Conservation (phyloP, 495 filamentous ascomycete genomes). For the Saxispiralis lemnorum region DNA sequence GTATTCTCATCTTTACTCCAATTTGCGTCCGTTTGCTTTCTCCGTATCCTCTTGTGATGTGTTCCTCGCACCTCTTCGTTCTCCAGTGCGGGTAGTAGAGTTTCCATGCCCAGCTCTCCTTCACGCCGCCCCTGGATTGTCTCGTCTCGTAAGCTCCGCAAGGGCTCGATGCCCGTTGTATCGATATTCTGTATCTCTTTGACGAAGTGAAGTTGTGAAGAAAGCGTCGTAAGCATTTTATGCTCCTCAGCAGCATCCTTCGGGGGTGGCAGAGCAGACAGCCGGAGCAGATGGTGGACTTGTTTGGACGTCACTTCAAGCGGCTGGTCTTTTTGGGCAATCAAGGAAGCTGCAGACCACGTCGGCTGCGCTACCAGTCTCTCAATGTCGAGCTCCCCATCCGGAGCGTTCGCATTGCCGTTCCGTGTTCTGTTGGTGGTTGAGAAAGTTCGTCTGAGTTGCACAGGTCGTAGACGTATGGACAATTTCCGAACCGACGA, state of each 20-base stretch:
- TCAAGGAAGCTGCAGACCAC: slow-evolving; percentile 73
- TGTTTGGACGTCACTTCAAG: slow-evolving; percentile 32
- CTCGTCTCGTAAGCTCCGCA: slow-evolving; percentile 71
- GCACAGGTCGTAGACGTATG: too few species aligned
- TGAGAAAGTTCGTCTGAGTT: too few species aligned
- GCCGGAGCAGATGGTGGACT: slow-evolving; percentile 70
- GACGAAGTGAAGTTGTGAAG: slow-evolving; percentile 79
- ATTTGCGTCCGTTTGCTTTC: slow-evolving; percentile 19
- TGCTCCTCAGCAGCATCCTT: slow-evolving; percentile 36
- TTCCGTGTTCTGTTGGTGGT: too few species aligned
- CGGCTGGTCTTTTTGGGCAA: slow-evolving; percentile 32
- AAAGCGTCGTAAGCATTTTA: slow-evolving; percentile 52
- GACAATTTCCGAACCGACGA: too few species aligned
- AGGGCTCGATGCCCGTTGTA: slow-evolving; percentile 49
- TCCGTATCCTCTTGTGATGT: slow-evolving; percentile 26
- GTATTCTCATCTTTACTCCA: slow-evolving; percentile 28
- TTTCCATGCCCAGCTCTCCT: slow-evolving; percentile 34
- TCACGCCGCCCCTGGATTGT: slow-evolving; percentile 36
- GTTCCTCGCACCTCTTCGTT: slow-evolving; percentile 38
- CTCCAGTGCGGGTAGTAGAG: slow-evolving; percentile 33
- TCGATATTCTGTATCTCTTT: slow-evolving; percentile 63
- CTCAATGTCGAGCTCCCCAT: slow-evolving; percentile 27
- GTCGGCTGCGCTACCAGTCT: slow-evolving; percentile 49
- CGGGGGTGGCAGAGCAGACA: slow-evolving; percentile 74
- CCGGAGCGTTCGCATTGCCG: neutral